phyloP scores from a whole-genome alignment of 768 basidiomycete species.

The Rhodosporidiobolus odoratus region DNA sequence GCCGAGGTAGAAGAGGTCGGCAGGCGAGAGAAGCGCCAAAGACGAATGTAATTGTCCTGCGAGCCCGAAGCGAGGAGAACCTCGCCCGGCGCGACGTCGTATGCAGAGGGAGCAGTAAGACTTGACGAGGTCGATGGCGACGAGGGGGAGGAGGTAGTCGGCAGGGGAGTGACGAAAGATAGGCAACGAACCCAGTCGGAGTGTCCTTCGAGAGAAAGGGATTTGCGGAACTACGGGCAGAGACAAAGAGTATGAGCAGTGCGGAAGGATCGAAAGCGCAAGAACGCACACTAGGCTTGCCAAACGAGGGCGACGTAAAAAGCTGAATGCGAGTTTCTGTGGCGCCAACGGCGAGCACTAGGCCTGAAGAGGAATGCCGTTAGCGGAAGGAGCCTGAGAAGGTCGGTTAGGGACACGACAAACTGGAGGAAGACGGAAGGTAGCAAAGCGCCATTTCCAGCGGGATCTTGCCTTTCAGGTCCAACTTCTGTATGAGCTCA shows the following conservation, averaged over 20 bases:
- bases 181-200: conserved; percentile 92
- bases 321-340: conserved; percentile 76
- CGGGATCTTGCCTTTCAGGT: conserved; percentile 66
- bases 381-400: conserved; percentile 1
- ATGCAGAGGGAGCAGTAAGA: conserved; percentile 7
- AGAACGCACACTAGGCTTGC: conserved; percentile 49
- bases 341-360: conserved; percentile 70
- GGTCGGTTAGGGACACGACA: conserved; percentile 26
- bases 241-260: conserved; percentile 48
- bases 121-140: neutral
- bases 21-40: conserved; percentile 75
- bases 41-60: conserved; percentile 85
- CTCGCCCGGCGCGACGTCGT: conserved; percentile 48
- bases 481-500: conserved; percentile 55
- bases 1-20: conserved; percentile 14
- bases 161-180: conserved; percentile 56
- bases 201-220: conserved; percentile 57
- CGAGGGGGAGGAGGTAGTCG: neutral
- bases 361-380: conserved; percentile 46
- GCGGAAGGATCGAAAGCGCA: conserved; percentile 52
- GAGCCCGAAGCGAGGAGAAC: conserved; percentile 85
- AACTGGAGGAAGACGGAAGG: conserved; percentile 68
- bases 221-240: conserved; percentile 20
- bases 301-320: conserved; percentile 61
- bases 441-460: conserved; percentile 60